phyloP scores from a whole-genome alignment of 345 rosid genomes.

The Citrus glauca region DNA sequence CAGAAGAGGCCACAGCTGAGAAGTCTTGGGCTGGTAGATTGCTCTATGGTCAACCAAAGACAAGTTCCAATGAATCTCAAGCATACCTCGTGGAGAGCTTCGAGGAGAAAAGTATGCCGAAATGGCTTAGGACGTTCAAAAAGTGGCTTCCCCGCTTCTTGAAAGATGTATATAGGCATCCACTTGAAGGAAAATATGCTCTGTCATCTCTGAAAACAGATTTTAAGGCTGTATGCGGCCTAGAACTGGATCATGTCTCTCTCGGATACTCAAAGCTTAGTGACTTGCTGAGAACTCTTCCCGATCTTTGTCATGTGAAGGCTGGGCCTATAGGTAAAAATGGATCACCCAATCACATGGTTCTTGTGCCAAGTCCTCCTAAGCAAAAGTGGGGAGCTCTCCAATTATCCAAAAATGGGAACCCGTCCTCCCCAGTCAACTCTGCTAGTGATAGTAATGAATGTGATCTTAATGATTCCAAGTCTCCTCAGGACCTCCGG shows the following conservation, averaged over 20 bases:
- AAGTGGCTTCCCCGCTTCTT: constrained; percentile 71
- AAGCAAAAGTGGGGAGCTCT: constrained; percentile 19
- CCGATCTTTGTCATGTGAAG: constrained; percentile 50
- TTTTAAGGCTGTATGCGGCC: constrained; percentile 54
- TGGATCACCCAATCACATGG: constrained; percentile 61
- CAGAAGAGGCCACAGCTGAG: constrained; percentile 26
- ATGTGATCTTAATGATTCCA: constrained; percentile 11
- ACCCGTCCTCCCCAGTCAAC: constrained; percentile 12
- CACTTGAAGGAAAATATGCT: constrained; percentile 47
- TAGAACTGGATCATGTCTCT: constrained; percentile 68
- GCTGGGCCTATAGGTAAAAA: constrained; percentile 28
- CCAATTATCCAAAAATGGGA: constrained; percentile 12
- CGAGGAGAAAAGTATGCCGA: constrained; percentile 25
- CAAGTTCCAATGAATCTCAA: constrained; percentile 14
- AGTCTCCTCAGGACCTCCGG: constrained; percentile 18
- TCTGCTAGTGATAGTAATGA: constrained; percentile 5
- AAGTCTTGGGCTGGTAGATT: constrained; percentile 48
- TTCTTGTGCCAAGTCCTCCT: constrained; percentile 45
- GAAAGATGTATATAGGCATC: constrained; percentile 24
- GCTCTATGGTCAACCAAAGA: constrained; percentile 33
- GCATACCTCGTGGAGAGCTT: neutral
- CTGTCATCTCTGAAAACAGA: constrained; percentile 82
- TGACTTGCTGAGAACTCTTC: constrained; percentile 58
- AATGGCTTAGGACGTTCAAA: constrained; percentile 57
- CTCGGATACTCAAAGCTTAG: constrained; percentile 75